Base-by-base conservation (phyloP, 2,329 filamentous ascomycete species). In the Pseudogymnoascus pannorum region DNA sequence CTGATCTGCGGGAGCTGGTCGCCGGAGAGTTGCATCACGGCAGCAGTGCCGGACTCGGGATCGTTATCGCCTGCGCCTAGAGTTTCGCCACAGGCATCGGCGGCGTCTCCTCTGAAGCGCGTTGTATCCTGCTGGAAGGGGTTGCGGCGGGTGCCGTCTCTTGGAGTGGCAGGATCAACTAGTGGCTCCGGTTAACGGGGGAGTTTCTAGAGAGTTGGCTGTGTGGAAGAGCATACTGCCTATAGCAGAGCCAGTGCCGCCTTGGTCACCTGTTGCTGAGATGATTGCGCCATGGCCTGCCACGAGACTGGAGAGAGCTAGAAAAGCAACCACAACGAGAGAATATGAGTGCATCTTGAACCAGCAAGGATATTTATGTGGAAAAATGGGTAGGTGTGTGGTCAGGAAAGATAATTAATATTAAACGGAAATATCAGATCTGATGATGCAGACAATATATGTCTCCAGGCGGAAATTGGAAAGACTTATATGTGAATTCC, bases 71-170 rank as follows among this genome's bases (percentile, higher is more conserved):
- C 85, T 61, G 69, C 78, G 20, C 73, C 79, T 60, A 86, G 71
- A 11, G 84, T 87, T 76, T 86, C 80, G 64, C 84, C 83, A 66
- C 84, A 78, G 22, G 77, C 78, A 38, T 78, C 77, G 11, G 78
- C 80, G 12, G 78, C 72, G 38, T 74, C 75, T 40, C 81, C 82
- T 60, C 75, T 75, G 79, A 87, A 87, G 61, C 83, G 82, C 59
- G 85, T 88, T 58, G 78, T 78, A 66, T 87, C 85, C 65, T 81
- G 79, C 74, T 88, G 85, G 77, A 86, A 87, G 51, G 85, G 85
- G 58, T 78, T 74, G 63, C 84, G 79, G 11, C 75, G 71, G 20
- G 84, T 86, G 40, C 84, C 85, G 66, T 86, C 83, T 64, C 85
- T 84, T 40, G 85, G 84, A 58, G 83, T 87, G 66, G 68, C 69